These are phyloP conservation scores for Macrolepiota albuminosa DNA, from an alignment of 768 basidiomycete species.

Conservation along the genomic window DNA sequence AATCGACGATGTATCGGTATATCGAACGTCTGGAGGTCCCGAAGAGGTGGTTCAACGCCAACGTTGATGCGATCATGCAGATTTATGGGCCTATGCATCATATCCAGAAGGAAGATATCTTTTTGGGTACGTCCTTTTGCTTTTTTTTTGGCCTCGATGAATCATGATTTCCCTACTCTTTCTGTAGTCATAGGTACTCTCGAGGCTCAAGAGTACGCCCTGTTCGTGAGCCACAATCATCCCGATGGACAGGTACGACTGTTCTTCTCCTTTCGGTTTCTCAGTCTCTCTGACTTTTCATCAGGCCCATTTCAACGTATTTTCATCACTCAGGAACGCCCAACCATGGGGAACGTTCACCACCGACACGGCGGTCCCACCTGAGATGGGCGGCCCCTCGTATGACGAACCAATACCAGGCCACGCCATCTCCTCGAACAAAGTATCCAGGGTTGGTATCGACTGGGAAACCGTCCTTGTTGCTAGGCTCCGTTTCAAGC, in stretches of 20 bases:
- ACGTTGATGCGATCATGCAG: constrained; percentile 59
- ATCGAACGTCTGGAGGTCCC: constrained; percentile 59
- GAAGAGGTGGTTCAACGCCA: constrained; percentile 68
- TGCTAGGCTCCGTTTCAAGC: constrained; percentile 61
- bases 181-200: constrained; percentile 61
- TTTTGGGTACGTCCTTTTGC: constrained; percentile 33
- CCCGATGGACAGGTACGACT: constrained; percentile 46
- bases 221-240: constrained; percentile 73
- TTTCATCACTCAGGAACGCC: constrained; percentile 26
- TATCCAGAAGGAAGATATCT: constrained; percentile 56
- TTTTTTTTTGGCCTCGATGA: background rate
- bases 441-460: constrained; percentile 42
- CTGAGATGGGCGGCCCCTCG: constrained; percentile 37
- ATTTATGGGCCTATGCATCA: constrained; percentile 41
- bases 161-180: background rate
- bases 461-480: constrained; percentile 59
- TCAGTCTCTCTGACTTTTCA: background rate
- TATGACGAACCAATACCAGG: constrained; percentile 37
- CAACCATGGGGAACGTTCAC: constrained; percentile 75
- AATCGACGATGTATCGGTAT: constrained; percentile 65
- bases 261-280: background rate
- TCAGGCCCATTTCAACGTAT: background rate
- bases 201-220: constrained; percentile 63
- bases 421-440: constrained; percentile 38
- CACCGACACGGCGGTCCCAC: constrained; percentile 42